Base-by-base conservation (phyloP, 2,329 filamentous ascomycete genomes). In the Colletotrichum sp. region DNA sequence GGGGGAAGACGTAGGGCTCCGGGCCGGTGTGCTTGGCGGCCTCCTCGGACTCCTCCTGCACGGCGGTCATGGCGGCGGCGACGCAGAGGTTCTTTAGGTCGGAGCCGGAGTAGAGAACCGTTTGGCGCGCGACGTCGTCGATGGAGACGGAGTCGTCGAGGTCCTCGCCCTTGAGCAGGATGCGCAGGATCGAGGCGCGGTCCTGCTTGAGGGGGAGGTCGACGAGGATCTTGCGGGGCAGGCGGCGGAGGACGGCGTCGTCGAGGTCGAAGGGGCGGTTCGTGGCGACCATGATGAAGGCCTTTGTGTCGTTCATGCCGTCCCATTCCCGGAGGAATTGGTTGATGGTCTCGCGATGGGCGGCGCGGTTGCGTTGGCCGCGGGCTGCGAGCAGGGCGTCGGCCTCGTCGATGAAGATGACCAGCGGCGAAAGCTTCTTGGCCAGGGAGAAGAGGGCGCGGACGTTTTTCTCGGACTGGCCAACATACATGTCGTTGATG, bases 261-360 rank as follows among this genome's bases (percentile, higher is more conserved):
- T 99, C 97, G 1, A 99, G 91, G 81, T 98, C 97, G 81, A 98
- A 98, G 0, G 97, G 97, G 12, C 96, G 90, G 84, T 99, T 98
- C 10, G 96, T 98, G 32, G 97, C 96, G 0, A 98, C 96, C 96
- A 99, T 98, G 84, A 99, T 96, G 83, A 99, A 98, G 4, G 96
- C 95, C 21, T 94, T 94, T 62, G 93, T 91, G 79, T 94, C 94
- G 70, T 88, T 88, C 88, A 98, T 93, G 13, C 97, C 97, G 80
- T 98, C 97, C 97, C 96, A 98, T 83, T 98, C 96, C 70, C 96
- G 94, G 66, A 99, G 87, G 83, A 98, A 98, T 84, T 99, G 96
- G 82, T 98, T 99, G 83, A 98, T 96, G 70, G 97, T 93, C 83
- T 98, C 96, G 66, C 96, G 92, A 79, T 97, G 95, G 3, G 91